phyloP scores from a whole-genome alignment of 805 yeast genomes.

The Candida krabiensis region DNA sequence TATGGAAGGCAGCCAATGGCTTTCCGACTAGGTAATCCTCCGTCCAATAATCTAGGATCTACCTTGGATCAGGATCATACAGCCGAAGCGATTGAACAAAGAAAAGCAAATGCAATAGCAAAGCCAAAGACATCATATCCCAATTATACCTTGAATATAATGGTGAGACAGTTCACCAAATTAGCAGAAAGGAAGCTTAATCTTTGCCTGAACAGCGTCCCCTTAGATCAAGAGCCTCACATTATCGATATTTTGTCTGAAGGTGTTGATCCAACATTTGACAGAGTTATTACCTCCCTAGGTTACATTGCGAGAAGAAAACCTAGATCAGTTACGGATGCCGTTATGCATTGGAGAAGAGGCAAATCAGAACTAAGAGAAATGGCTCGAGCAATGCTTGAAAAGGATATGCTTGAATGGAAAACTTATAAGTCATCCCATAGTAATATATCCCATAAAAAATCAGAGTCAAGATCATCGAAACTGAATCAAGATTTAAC shows the following conservation, averaged over 20 bases:
- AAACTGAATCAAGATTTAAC: slow-evolving; percentile 14
- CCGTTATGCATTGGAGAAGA: slow-evolving; percentile 98
- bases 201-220: slow-evolving; percentile 61
- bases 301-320: slow-evolving; percentile 89
- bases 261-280: slow-evolving; percentile 85
- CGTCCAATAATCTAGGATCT: slow-evolving; percentile 6
- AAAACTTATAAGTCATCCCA: slow-evolving; percentile 19
- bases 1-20: slow-evolving; percentile 27
- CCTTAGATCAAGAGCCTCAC: slow-evolving; percentile 73
- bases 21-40: slow-evolving; percentile 26
- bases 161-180: slow-evolving; percentile 93
- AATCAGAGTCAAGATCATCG: slow-evolving; percentile 24
- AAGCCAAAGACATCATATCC: slow-evolving; percentile 56
- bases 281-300: slow-evolving; percentile 77
- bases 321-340: slow-evolving; percentile 95
- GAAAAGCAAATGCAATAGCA: slow-evolving; percentile 46
- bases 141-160: slow-evolving; percentile 89
- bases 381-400: slow-evolving; percentile 55
- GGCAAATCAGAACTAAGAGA: slow-evolving; percentile 85
- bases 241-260: slow-evolving; percentile 75
- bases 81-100: slow-evolving; percentile 32
- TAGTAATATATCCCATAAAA: slow-evolving; percentile 20
- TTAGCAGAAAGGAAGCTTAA: slow-evolving; percentile 87
- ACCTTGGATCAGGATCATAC: slow-evolving; percentile 13
- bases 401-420: slow-evolving; percentile 34